A percentile compares a stretch with the other conserved stretches of the same genome.
Evolutionary conservation across 2,329 filamentous ascomycete species (phyloP).

Genomic region (Ploettnerulaceae sp.): DNA sequence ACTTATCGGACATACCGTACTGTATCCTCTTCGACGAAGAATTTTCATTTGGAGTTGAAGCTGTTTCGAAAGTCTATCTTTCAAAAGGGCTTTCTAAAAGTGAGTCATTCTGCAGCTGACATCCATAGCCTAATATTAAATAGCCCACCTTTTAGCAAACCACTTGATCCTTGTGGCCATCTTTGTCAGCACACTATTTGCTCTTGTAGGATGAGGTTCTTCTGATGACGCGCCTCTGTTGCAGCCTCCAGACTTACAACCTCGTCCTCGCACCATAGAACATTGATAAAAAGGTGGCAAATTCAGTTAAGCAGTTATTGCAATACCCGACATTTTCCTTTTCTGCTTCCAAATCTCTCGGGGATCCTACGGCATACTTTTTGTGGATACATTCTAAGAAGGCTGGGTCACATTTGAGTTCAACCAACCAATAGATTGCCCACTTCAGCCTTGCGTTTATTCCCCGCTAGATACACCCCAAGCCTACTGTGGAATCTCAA

Average conservation of each 20-base stretch:
- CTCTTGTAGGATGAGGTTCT: background rate
- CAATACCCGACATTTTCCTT: background rate
- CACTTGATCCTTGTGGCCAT: background rate
- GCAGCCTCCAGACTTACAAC: constrained; percentile 2
- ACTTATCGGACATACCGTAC: constrained; percentile 4
- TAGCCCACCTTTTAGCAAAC: no score
- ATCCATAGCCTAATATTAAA: no score
- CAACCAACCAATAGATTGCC: constrained; percentile 1
- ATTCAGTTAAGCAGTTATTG: no score
- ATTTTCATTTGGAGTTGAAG: background rate
- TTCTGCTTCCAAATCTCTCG: no score
- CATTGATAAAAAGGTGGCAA: no score
- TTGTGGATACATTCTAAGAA: no score
- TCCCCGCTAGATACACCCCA: background rate
- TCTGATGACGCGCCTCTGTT: constrained; percentile 3
- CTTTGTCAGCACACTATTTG: constrained; percentile 6
- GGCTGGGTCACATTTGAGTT: background rate
- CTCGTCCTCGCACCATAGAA: background rate
- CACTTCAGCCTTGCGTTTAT: constrained; percentile 5
- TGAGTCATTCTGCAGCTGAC: constrained; percentile 10
- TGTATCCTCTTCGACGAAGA: background rate
- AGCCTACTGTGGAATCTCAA: background rate
- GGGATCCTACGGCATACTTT: no score
- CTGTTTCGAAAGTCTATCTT: background rate
- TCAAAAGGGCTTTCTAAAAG: background rate